Evolutionary conservation across 139 green algal genomes (phyloP).

Genomic region (Parachlorella kessleri): DNA sequence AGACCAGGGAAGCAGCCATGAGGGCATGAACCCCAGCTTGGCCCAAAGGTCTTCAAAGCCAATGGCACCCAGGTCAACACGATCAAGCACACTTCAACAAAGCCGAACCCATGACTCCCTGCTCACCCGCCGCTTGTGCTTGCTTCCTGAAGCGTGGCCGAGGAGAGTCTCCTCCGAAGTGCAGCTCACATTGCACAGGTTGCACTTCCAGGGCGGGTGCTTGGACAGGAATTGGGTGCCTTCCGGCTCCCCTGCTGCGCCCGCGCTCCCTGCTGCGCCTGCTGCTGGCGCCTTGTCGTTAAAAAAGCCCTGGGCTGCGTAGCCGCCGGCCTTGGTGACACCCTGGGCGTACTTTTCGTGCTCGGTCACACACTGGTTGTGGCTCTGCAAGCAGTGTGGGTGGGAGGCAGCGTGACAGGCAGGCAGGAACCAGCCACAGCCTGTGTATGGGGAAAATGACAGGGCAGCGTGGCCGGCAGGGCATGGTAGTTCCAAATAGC

Average conservation of each 20-base stretch:
- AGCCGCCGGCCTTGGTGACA: constrained; percentile 91
- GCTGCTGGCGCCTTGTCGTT: too few species aligned
- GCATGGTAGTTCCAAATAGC: too few species aligned
- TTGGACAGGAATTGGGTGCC: constrained; percentile 75
- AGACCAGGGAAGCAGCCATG: too few species aligned
- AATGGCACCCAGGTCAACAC: not conserved
- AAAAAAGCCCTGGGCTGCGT: constrained; percentile 65
- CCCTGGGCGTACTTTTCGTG: constrained; percentile 92
- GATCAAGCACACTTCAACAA: not conserved
- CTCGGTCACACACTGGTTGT: constrained; percentile 89
- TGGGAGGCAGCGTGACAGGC: not conserved
- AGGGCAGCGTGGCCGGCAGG: too few species aligned
- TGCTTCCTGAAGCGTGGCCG: constrained; percentile 79
- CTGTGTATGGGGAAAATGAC: not conserved
- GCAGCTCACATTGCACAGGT: constrained; percentile 86
- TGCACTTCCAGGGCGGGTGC: constrained; percentile 80
- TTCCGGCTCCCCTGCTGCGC: constrained; percentile 24
- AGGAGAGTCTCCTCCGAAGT: constrained; percentile 87
- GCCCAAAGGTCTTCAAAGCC: too few species aligned
- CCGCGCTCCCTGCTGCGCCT: not conserved
- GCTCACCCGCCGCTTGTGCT: constrained; percentile 70
- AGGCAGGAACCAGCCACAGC: not conserved
- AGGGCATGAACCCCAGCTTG: too few species aligned
- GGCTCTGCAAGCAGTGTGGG: constrained; percentile 64
- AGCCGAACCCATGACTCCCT: not conserved